Conservation (phyloP, 2,329 filamentous ascomycete species). For the Pseudocercospora fijiensis region DNA sequence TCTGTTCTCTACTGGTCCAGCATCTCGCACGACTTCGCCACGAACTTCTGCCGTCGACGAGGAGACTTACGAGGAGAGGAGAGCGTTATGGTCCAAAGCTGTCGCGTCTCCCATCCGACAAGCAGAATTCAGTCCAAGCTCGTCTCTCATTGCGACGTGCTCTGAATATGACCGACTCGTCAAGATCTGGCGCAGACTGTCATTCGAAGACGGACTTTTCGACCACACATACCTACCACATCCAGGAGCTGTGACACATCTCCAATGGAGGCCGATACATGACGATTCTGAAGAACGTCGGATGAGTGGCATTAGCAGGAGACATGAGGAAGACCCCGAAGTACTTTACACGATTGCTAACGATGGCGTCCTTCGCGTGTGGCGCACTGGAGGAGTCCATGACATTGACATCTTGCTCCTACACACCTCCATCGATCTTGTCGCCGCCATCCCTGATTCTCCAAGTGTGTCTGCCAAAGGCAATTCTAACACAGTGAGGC, state of each 20-base stretch:
- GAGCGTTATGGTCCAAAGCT: slow-evolving; percentile 67
- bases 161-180: slow-evolving; percentile 77
- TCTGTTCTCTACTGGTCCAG: slow-evolving; percentile 61
- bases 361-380: slow-evolving; percentile 78
- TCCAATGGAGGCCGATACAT: slow-evolving; percentile 76
- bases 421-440: slow-evolving; percentile 78
- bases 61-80: slow-evolving; percentile 46
- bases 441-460: slow-evolving; percentile 58
- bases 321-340: slow-evolving; percentile 59
- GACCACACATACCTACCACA: slow-evolving; percentile 91
- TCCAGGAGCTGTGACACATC: slow-evolving; percentile 71
- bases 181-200: slow-evolving; percentile 88
- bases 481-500: slow-evolving; percentile 41
- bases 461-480: slow-evolving; percentile 48
- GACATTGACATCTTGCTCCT: slow-evolving; percentile 71
- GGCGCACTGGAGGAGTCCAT: slow-evolving; percentile 73
- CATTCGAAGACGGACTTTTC: slow-evolving; percentile 83
- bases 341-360: slow-evolving; percentile 85
- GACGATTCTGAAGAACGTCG: slow-evolving; percentile 64
- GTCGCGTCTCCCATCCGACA: slow-evolving; percentile 72
- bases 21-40: slow-evolving; percentile 31
- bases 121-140: slow-evolving; percentile 81
- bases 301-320: slow-evolving; percentile 30
- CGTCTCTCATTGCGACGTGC: slow-evolving; percentile 78
- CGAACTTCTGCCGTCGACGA: slow-evolving; percentile 28